Conservation (phyloP, 352 stramenopile species). For the Phytopythium ostracodes region DNA sequence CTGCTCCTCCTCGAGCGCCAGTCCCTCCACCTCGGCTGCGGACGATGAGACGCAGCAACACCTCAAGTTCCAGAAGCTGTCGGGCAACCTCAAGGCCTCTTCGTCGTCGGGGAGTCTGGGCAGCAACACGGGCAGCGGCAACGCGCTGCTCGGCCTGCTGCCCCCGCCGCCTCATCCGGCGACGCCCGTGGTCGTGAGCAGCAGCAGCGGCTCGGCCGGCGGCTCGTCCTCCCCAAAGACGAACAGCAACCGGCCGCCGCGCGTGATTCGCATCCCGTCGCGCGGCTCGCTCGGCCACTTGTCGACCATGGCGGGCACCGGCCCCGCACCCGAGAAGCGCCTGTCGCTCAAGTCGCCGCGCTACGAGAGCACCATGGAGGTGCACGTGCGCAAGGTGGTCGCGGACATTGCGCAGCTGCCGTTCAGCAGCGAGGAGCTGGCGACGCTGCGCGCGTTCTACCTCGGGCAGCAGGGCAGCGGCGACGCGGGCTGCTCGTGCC, state of each 20-base stretch:
- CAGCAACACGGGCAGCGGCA: slow-evolving; percentile 28
- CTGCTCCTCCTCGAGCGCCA: slow-evolving; percentile 1
- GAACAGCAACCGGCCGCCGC: slow-evolving; percentile 33
- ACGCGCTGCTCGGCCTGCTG: slow-evolving; percentile 31
- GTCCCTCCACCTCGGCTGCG: not conserved
- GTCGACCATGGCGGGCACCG: slow-evolving; percentile 15
- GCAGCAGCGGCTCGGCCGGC: slow-evolving; percentile 7
- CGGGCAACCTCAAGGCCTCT: slow-evolving; percentile 36
- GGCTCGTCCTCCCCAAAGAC: slow-evolving; percentile 29
- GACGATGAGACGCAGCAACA: slow-evolving; percentile 27
- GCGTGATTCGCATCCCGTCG: slow-evolving; percentile 40
- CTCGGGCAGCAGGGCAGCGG: slow-evolving; percentile 17
- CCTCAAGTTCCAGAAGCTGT: slow-evolving; percentile 47
- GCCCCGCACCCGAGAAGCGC: slow-evolving; percentile 30
- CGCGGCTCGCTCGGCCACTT: slow-evolving; percentile 35
- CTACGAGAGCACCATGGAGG: slow-evolving; percentile 71
- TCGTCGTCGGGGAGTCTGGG: slow-evolving; percentile 46
- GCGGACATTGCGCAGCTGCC: slow-evolving; percentile 54
- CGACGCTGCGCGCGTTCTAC: slow-evolving; percentile 58
- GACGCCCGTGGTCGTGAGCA: slow-evolving; percentile 14
- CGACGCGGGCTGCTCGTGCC: slow-evolving; percentile 26
- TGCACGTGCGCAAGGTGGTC: slow-evolving; percentile 65
- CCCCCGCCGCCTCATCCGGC: slow-evolving; percentile 30
- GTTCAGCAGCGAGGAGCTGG: slow-evolving; percentile 64
- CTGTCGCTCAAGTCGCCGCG: slow-evolving; percentile 64